Evolutionary conservation across 441 rosid species (phyloP).

Genomic region (Pelargonium australe): DNA sequence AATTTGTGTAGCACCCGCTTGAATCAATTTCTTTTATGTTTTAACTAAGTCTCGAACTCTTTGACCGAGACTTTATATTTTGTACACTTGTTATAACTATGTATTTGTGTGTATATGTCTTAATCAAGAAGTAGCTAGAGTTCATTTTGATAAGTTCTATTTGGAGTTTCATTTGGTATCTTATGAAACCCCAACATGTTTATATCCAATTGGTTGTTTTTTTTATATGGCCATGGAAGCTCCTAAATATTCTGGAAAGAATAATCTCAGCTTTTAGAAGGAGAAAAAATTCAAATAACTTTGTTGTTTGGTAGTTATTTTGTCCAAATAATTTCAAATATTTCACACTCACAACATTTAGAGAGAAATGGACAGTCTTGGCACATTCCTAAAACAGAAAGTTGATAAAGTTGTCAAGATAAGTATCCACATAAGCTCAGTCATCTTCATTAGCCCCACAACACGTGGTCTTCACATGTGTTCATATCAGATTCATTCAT

Average conservation of each 20-base stretch:
- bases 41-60: too few species aligned
- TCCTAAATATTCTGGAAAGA: neutral
- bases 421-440: slow-evolving; percentile 1
- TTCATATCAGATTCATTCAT: neutral
- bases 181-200: neutral
- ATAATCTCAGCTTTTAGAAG: neutral
- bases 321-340: neutral
- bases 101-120: neutral
- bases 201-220: neutral
- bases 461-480: slow-evolving; percentile 6
- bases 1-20: too few species aligned
- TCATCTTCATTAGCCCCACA: slow-evolving; percentile 1
- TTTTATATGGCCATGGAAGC: neutral
- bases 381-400: slow-evolving; percentile 22
- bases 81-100: too few species aligned
- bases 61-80: too few species aligned
- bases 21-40: too few species aligned
- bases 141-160: neutral
- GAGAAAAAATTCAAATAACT: neutral
- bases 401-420: slow-evolving; percentile 28
- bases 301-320: neutral
- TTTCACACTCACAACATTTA: slow-evolving; percentile 11
- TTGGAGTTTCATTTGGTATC: neutral
- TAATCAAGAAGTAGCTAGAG: neutral
- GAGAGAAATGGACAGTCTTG: slow-evolving; percentile 29